These are phyloP conservation scores for Hypomyces rosellus DNA, from an alignment of 2,329 filamentous ascomycete species.

Conservation along the genomic window DNA sequence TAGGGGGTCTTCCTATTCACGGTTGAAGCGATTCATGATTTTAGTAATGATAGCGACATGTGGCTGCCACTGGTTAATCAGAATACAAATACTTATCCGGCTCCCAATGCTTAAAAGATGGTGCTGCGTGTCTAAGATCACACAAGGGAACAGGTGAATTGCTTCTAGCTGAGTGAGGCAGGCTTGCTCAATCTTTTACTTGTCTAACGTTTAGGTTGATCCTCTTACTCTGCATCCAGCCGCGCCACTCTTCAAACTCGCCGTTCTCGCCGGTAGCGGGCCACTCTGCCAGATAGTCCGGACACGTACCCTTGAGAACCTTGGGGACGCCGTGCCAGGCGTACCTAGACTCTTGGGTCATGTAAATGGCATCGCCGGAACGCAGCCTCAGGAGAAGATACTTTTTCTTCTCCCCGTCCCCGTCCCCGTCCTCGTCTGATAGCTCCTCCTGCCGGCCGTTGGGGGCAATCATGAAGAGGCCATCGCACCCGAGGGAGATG, in stretches of 20 bases:
- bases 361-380: slow-evolving; percentile 86
- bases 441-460: slow-evolving; percentile 29
- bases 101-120: too few relatives aligned
- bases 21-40: too few relatives aligned
- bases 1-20: too few relatives aligned
- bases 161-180: too few relatives aligned
- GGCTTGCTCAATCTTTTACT: slow-evolving; percentile 54
- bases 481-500: slow-evolving; percentile 84
- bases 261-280: slow-evolving; percentile 48
- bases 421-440: slow-evolving; percentile 10
- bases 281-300: slow-evolving; percentile 67
- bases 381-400: slow-evolving; percentile 60
- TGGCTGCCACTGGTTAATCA: too few relatives aligned
- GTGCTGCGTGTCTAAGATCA: too few relatives aligned
- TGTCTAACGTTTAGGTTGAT: slow-evolving; percentile 92
- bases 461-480: slow-evolving; percentile 76
- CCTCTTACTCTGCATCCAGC: slow-evolving; percentile 83
- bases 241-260: slow-evolving; percentile 62
- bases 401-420: too few relatives aligned
- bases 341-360: slow-evolving; percentile 74
- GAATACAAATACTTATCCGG: not conserved
- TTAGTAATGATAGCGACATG: too few relatives aligned
- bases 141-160: too few relatives aligned
- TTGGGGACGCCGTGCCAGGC: slow-evolving; percentile 96
- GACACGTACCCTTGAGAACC: slow-evolving; percentile 73